These are phyloP conservation scores for Cladorrhinum samala DNA, from an alignment of 495 filamentous ascomycete genomes.

Conservation along the genomic window DNA sequence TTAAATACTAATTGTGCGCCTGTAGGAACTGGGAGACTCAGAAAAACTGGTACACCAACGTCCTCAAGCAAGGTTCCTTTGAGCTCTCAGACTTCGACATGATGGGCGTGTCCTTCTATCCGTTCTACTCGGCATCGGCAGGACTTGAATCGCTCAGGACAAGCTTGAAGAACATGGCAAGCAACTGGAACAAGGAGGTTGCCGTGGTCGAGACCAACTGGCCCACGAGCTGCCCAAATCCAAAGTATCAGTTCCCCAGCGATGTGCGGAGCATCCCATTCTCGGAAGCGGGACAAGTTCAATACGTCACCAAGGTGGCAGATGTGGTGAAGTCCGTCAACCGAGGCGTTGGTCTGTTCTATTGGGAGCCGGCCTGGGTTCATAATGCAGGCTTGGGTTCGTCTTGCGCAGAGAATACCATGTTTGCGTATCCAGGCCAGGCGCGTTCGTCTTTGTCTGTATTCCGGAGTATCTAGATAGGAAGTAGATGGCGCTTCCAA, in stretches of 20 bases:
- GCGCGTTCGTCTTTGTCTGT: conserved; percentile 30
- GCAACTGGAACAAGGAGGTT: conserved; percentile 53
- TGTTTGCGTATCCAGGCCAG: conserved; percentile 33
- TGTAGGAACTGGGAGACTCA: conserved; percentile 54
- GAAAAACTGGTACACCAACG: conserved; percentile 55
- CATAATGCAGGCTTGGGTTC: conserved; percentile 55
- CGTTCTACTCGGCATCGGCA: conserved; percentile 54
- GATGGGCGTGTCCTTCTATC: conserved; percentile 67
- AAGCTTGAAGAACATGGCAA: conserved; percentile 53
- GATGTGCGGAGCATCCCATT: conserved; percentile 54
- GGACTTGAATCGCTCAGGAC: conserved; percentile 50
- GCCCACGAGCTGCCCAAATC: conserved; percentile 54
- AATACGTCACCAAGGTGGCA: conserved; percentile 51
- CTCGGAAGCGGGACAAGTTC: conserved; percentile 53
- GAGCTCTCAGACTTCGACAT: conserved; percentile 55
- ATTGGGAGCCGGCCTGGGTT: conserved; percentile 69
- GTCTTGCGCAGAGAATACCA: conserved; percentile 42
- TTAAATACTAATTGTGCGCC: not conserved
- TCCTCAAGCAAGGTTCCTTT: conserved; percentile 48
- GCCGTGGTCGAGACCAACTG: conserved; percentile 63
- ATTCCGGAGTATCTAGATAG: conserved; percentile 20
- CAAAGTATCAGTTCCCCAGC: conserved; percentile 50
- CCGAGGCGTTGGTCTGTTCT: conserved; percentile 54
- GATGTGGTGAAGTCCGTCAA: conserved; percentile 44
- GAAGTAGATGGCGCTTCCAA: too few species aligned